Conservation (phyloP, 1,139 yeast species). For the Debaryomycetaceae sp. region DNA sequence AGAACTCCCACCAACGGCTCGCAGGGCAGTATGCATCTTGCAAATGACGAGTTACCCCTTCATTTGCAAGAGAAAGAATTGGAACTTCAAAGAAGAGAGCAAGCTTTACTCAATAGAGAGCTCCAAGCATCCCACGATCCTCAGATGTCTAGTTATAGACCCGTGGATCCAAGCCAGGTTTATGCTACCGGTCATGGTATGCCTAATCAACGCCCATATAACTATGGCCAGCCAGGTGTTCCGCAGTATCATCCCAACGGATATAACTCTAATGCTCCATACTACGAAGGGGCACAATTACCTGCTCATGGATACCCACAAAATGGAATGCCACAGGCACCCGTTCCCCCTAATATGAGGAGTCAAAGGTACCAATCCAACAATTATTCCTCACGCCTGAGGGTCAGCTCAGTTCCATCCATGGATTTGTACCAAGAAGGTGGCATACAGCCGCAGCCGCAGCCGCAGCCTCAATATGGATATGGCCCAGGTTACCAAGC, state of each 20-base stretch:
- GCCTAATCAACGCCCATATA: slow-evolving; percentile 8
- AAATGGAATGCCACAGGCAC: slow-evolving; percentile 12
- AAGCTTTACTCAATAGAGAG: slow-evolving; percentile 41
- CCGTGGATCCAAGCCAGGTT: slow-evolving; percentile 1
- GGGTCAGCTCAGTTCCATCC: slow-evolving; percentile 1
- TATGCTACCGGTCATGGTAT: slow-evolving; percentile 4
- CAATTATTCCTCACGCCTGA: background rate
- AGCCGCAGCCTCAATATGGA: slow-evolving; percentile 13
- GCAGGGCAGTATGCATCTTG: background rate
- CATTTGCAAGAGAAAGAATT: slow-evolving; percentile 28
- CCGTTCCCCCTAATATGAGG: slow-evolving; percentile 25
- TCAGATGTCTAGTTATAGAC: slow-evolving; percentile 1
- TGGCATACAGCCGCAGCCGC: slow-evolving; percentile 35
- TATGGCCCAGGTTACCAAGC: slow-evolving; percentile 3
- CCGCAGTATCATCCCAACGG: slow-evolving; percentile 1
- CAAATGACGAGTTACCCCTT: slow-evolving; percentile 9
- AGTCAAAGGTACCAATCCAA: background rate
- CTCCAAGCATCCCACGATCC: slow-evolving; percentile 10
- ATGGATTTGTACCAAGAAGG: background rate
- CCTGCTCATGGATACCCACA: slow-evolving; percentile 2
- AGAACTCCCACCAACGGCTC: background rate
- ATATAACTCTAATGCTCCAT: background rate
- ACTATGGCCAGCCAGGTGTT: background rate
- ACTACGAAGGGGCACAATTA: slow-evolving; percentile 6
- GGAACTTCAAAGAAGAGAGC: slow-evolving; percentile 44